Percentiles rank a stretch among this genome's conserved stretches.
phyloP scores from a whole-genome alignment of 2,329 filamentous ascomycete species.

The Hymenoscyphus fructigenus region DNA sequence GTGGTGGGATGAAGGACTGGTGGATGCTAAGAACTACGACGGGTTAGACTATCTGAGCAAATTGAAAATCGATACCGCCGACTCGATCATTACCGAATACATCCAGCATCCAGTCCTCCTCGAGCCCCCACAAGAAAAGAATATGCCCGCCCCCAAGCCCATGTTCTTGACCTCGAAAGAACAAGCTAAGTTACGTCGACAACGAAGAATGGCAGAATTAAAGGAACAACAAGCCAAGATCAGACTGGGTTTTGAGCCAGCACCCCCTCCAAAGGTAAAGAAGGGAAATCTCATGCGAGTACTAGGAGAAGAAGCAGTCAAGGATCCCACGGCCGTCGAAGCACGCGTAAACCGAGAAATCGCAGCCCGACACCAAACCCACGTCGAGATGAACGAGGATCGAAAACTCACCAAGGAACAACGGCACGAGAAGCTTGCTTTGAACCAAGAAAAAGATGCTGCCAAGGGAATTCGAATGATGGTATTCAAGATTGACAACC shows the following conservation, averaged over 20 bases:
- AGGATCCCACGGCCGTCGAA: constrained; percentile 96
- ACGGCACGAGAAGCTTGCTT: constrained; percentile 75
- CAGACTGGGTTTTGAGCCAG: constrained; percentile 81
- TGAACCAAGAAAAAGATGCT: constrained; percentile 85
- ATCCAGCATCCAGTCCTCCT: constrained; percentile 91
- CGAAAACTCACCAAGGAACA: constrained; percentile 88
- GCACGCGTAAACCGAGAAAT: constrained; percentile 92
- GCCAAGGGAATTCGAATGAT: constrained; percentile 80
- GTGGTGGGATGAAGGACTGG: constrained; percentile 94
- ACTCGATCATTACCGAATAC: constrained; percentile 85
- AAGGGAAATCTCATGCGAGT: constrained; percentile 98
- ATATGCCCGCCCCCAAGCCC: constrained; percentile 74
- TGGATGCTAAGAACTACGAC: constrained; percentile 73
- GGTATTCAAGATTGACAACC: constrained; percentile 84
- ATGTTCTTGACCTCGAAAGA: constrained; percentile 92
- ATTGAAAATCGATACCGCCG: constrained; percentile 73
- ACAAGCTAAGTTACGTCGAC: constrained; percentile 84
- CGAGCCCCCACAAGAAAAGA: constrained; percentile 87
- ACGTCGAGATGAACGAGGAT: constrained; percentile 76
- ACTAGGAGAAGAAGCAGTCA: constrained; percentile 79
- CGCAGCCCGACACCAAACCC: constrained; percentile 76
- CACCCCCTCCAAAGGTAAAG: constrained; percentile 93
- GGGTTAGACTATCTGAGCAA: constrained; percentile 62
- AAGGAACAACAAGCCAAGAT: constrained; percentile 98
- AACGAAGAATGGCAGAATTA: constrained; percentile 85